phyloP scores from a whole-genome alignment of 1,284 basidiomycete species.

The Sanghuangporus weigelae region DNA sequence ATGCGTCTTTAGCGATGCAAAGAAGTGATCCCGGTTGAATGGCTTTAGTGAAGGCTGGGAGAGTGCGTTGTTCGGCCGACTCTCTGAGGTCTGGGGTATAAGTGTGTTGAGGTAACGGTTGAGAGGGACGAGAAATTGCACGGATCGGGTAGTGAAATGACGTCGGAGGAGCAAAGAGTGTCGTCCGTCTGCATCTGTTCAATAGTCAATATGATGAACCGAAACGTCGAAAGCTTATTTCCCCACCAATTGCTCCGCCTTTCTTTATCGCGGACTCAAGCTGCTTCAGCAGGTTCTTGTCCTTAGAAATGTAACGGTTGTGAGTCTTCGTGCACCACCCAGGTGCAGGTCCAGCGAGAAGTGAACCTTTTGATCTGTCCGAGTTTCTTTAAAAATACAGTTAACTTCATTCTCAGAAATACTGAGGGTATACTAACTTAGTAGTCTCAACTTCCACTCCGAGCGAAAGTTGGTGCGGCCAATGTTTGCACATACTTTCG shows the following conservation, averaged over 20 bases:
- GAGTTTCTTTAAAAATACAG: slow-evolving; percentile 4
- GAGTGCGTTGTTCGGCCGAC: neutral
- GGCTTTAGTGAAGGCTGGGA: slow-evolving; percentile 46
- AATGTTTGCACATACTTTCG: slow-evolving; percentile 82
- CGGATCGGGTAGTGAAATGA: slow-evolving; percentile 87
- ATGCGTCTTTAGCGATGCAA: slow-evolving; percentile 75
- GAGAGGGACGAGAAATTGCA: slow-evolving; percentile 85
- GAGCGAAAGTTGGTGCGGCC: slow-evolving; percentile 84
- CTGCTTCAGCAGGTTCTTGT: slow-evolving; percentile 64
- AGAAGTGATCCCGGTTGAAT: slow-evolving; percentile 77
- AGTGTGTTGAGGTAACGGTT: slow-evolving; percentile 91
- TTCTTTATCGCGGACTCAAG: slow-evolving; percentile 54
- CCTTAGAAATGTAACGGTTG: slow-evolving; percentile 83
- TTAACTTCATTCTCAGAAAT: neutral
- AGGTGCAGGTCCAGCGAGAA: slow-evolving; percentile 48
- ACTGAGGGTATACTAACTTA: neutral
- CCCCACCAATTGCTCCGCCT: slow-evolving; percentile 49
- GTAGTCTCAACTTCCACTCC: slow-evolving; percentile 32
- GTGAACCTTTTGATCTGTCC: slow-evolving; percentile 17
- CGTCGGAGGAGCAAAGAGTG: slow-evolving; percentile 69
- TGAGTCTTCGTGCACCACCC: slow-evolving; percentile 79
- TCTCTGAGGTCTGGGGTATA: slow-evolving; percentile 46
- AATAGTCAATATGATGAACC: slow-evolving; percentile 15
- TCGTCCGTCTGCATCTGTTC: slow-evolving; percentile 43
- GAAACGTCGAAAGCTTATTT: neutral